phyloP scores from a whole-genome alignment of 202 grass and related monocot genomes.

The Carex sylvatica region DNA sequence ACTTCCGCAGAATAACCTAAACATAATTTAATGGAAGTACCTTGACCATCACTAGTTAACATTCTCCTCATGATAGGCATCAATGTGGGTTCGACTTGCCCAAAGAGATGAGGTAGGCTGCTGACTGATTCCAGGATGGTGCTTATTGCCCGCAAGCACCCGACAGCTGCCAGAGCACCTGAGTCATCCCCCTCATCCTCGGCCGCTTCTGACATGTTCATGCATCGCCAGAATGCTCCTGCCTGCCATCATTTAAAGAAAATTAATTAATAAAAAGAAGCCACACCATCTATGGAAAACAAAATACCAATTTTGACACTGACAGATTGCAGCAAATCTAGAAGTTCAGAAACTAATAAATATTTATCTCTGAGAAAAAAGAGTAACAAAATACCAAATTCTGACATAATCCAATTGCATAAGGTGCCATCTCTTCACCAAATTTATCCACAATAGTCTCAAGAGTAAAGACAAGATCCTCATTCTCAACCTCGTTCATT shows the following conservation, averaged over 20 bases:
- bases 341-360: neutral
- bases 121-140: conserved; percentile 88
- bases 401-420: conserved; percentile 84
- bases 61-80: conserved; percentile 81
- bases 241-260: conserved; percentile 40
- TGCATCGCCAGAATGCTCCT: conserved; percentile 83
- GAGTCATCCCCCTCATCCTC: conserved; percentile 88
- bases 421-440: conserved; percentile 96
- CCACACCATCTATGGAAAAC: neutral
- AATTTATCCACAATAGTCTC: conserved; percentile 95
- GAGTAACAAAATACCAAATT: conserved; percentile 55
- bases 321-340: neutral
- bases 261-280: neutral
- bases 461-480: conserved; percentile 86
- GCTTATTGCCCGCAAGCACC: conserved; percentile 85
- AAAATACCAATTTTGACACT: neutral
- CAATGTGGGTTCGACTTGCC: conserved; percentile 67
- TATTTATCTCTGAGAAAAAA: conserved; percentile 2
- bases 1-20: neutral
- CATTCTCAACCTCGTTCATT: conserved; percentile 92
- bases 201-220: conserved; percentile 64
- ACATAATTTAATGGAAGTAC: conserved; percentile 32
- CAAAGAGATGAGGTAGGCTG: conserved; percentile 82
- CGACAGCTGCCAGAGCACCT: conserved; percentile 85
- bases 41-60: conserved; percentile 89